Conservation (phyloP, 2,329 filamentous ascomycete genomes). For the Hypocrella siamensis region DNA sequence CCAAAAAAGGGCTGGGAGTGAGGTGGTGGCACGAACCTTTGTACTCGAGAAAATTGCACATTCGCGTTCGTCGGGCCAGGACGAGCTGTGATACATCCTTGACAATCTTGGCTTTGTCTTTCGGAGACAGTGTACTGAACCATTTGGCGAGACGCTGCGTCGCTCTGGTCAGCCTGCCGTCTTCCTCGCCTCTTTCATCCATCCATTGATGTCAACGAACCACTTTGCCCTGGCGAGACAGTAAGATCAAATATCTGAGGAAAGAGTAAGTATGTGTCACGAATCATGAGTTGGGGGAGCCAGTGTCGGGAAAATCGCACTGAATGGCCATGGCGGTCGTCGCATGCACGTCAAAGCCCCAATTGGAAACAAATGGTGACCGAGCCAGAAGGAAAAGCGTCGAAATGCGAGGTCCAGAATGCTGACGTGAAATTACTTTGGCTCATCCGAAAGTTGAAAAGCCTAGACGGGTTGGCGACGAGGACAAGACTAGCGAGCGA, state of each 20-base stretch:
- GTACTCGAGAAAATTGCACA: slow-evolving; percentile 99
- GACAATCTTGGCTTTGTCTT: slow-evolving; percentile 99
- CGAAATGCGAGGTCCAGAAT: too few relatives aligned
- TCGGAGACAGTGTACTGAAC: slow-evolving; percentile 96
- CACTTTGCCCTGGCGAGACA: slow-evolving; percentile 98
- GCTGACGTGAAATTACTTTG: too few relatives aligned
- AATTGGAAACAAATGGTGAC: too few relatives aligned
- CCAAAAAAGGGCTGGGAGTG: slow-evolving; percentile 1
- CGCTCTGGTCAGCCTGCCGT: slow-evolving; percentile 6
- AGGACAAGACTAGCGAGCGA: too few relatives aligned
- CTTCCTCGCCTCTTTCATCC: too few relatives aligned
- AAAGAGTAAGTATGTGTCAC: slow-evolving; percentile 8
- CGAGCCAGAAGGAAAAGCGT: too few relatives aligned
- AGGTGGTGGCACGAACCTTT: slow-evolving; percentile 62
- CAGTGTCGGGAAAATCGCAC: slow-evolving; percentile 14
- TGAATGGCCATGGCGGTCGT: slow-evolving; percentile 26
- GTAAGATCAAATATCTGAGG: slow-evolving; percentile 82
- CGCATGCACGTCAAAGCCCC: slow-evolving; percentile 6
- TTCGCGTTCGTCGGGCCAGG: slow-evolving; percentile 84
- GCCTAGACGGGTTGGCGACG: too few relatives aligned
- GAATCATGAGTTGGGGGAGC: slow-evolving; percentile 1
- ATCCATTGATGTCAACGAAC: slow-evolving; percentile 38
- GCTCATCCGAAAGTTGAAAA: too few relatives aligned
- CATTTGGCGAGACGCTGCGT: slow-evolving; percentile 89
- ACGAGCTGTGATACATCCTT: slow-evolving; percentile 98